A percentile compares a stretch with the other conserved stretches of the same genome.
These are phyloP conservation scores for Sarocladium brachiariae DNA, from an alignment of 2,329 filamentous ascomycete genomes.

Conservation along the genomic window DNA sequence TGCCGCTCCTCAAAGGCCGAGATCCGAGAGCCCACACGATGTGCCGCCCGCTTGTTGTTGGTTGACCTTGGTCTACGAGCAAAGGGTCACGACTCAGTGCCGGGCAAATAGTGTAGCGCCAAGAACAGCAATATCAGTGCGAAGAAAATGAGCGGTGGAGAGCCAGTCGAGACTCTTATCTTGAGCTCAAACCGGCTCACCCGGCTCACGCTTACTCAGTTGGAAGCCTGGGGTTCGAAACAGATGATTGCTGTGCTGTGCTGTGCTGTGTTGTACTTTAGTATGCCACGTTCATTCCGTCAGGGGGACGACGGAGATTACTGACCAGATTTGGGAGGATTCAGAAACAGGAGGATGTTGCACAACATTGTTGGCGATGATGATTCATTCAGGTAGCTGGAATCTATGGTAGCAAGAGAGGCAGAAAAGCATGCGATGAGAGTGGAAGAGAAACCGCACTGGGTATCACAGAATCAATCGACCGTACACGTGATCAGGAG, in stretches of 20 bases:
- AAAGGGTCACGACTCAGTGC: background rate
- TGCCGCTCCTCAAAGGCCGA: background rate
- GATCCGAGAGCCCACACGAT: background rate
- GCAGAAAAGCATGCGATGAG: background rate
- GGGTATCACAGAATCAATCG: constrained; percentile 8
- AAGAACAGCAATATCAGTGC: background rate
- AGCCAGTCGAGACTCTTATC: background rate
- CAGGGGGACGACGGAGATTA: background rate
- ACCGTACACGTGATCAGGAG: constrained; percentile 5
- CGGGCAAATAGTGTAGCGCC: background rate
- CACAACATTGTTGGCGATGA: background rate
- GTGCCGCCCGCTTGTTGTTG: background rate
- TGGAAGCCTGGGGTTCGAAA: background rate
- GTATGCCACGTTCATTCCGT: too few relatives aligned
- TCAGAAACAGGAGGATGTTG: too few relatives aligned
- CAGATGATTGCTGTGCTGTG: background rate
- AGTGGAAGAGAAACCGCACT: constrained; percentile 3
- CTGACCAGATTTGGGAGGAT: too few relatives aligned
- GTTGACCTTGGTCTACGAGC: background rate
- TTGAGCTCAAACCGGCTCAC: background rate
- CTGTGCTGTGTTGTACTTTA: too few relatives aligned
- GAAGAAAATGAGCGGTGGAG: background rate
- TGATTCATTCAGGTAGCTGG: background rate
- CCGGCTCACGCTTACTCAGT: too few relatives aligned
- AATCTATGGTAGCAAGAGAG: background rate